phyloP scores from a whole-genome alignment of 129 eudicot species.

The Centrapalus pauciflorus region DNA sequence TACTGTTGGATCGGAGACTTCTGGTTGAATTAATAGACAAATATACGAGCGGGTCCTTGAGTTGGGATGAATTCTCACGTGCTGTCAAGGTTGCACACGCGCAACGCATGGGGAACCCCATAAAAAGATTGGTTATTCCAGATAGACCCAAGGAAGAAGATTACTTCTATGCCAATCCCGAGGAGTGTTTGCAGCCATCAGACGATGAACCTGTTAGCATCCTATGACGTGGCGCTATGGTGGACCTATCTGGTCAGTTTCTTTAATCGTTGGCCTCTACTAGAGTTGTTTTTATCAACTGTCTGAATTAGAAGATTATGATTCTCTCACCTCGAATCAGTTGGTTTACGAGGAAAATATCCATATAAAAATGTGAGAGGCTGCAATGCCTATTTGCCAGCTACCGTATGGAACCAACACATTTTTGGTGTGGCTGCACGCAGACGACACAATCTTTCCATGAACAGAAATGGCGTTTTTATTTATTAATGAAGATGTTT shows the following conservation, averaged over 20 bases:
- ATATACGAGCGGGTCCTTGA: constrained; percentile 51
- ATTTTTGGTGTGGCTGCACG: constrained; percentile 21
- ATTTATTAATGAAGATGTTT: constrained; percentile 6
- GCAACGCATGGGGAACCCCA: constrained; percentile 78
- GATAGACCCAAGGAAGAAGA: constrained; percentile 97
- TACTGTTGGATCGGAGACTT: constrained; percentile 64
- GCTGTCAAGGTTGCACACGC: constrained; percentile 74
- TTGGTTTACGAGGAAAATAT: constrained; percentile 9
- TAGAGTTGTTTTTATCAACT: too few species aligned
- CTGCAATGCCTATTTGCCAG: too few species aligned
- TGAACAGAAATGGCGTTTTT: constrained; percentile 15
- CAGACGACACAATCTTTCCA: constrained; percentile 15
- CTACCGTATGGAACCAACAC: neutral
- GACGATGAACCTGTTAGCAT: constrained; percentile 51
- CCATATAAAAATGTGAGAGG: constrained; percentile 5
- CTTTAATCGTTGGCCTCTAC: too few species aligned
- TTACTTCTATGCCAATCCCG: constrained; percentile 86
- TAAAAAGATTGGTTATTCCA: constrained; percentile 68
- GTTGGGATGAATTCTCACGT: constrained; percentile 80
- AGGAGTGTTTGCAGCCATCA: constrained; percentile 73
- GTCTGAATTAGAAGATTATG: constrained; percentile 10
- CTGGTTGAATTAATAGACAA: constrained; percentile 84
- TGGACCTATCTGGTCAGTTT: constrained; percentile 7
- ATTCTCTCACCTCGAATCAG: constrained; percentile 4
- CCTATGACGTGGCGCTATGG: constrained; percentile 11